Evolutionary conservation across 176 grass and related monocot species (phyloP), one percentile per base, ranked within the genome.

Genomic region (Tillandsia leiboldiana): DNA sequence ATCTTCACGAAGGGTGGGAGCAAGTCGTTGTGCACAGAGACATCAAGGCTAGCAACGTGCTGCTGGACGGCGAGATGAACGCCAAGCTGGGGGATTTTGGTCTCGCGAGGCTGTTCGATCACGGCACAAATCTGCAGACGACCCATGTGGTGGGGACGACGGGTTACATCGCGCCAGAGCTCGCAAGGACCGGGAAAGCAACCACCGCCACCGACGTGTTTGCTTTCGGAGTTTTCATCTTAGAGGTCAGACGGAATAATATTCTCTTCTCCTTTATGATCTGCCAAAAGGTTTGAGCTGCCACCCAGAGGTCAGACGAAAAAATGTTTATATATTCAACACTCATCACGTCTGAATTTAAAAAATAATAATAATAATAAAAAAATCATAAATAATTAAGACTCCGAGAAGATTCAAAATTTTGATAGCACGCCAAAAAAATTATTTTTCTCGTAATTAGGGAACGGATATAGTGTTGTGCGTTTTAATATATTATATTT

Each of bases 1-100:
- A 87, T 23, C 88, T 87, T 48, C 88, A 91, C 70, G 81, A 91
- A 66, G 75, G 85, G 2, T 91, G 84, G 28, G 88, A 91, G 51
- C 26, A 84, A 14, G 81, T 91, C 8, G 72, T 91, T 12, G 26
- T 87, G 52, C 88, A 87, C 14, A 62, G 88, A 64, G 88, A 91
- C 50, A 67, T 91, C 56, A 91, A 91, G 12, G 70, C 84, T 1
- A 91, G 84, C 50, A 91, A 91, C 18, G 84, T 87, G 13, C 68
- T 91, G 53, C 65, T 91, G 6, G 88, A 91, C 8, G 1, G 2
- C 56, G 72, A 91, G 12, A 63, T 82, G 50, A 91, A 87, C 12
- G 88, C 65, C 8, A 67, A 51, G 8, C 22, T 87, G 9, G 72
- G 84, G 9, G 84, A 91, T 22, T 91, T 91, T 3, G 88, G 88